phyloP scores from a whole-genome alignment of 176 grass and related monocot species.

The Cenchrus purpureus region DNA sequence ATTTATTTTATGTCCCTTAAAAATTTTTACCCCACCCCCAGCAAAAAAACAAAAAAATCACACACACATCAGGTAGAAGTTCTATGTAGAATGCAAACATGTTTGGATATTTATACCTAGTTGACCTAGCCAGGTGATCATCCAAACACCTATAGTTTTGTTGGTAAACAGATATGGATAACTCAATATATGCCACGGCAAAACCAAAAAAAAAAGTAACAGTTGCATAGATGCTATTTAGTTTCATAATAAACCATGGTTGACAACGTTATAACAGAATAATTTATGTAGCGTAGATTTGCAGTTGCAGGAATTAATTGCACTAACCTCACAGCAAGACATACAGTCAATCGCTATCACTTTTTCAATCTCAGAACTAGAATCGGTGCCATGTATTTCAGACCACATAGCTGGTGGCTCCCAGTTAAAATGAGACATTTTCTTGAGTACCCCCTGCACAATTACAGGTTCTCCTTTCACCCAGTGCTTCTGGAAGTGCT shows the following conservation, averaged over 20 bases:
- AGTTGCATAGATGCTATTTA: background rate
- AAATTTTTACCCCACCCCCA: background rate
- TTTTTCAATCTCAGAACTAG: constrained; percentile 24
- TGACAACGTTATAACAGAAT: background rate
- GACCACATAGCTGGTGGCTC: constrained; percentile 66
- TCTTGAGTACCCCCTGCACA: constrained; percentile 55
- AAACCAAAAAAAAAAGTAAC: background rate
- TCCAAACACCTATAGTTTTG: background rate
- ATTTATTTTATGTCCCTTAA: background rate
- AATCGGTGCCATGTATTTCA: constrained; percentile 35
- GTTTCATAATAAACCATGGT: constrained; percentile 11
- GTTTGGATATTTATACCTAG: background rate
- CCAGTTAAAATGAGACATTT: constrained; percentile 65
- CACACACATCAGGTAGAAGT: background rate
- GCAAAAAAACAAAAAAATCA: too few relatives aligned
- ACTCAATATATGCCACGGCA: background rate
- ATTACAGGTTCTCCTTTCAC: constrained; percentile 82
- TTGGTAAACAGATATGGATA: background rate
- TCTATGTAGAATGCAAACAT: background rate
- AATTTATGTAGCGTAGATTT: background rate
- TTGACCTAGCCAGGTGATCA: background rate
- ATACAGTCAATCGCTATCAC: constrained; percentile 62
- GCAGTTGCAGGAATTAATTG: background rate
- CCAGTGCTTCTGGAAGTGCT: constrained; percentile 86
- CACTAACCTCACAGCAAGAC: constrained; percentile 72